Conservation (phyloP, 495 filamentous ascomycete species). For the Neurospora cerealis region DNA sequence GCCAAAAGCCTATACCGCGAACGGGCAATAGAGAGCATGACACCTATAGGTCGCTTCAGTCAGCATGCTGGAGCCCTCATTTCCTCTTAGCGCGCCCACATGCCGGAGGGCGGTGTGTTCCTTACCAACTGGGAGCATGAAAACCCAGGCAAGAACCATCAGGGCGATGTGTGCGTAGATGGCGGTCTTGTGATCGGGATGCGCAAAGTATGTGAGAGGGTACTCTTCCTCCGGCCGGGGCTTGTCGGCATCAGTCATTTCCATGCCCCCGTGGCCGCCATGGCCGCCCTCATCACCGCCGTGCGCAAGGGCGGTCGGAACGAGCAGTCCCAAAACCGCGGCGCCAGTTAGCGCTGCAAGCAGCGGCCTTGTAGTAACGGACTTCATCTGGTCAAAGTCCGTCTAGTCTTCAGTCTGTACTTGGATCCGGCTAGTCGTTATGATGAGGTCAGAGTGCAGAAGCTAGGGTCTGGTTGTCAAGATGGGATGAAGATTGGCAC, state of each 20-base stretch:
- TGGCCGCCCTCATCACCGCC: conserved; percentile 21
- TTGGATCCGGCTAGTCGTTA: not conserved
- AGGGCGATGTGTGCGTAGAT: conserved; percentile 72
- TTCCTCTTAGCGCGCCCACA: not conserved
- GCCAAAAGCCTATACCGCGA: conserved; percentile 63
- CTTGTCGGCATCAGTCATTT: conserved; percentile 29
- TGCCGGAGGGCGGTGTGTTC: not conserved
- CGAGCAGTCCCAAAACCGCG: conserved; percentile 21
- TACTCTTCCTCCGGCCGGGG: conserved; percentile 33
- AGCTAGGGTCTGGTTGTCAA: not conserved
- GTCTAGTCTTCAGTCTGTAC: not conserved
- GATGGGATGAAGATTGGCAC: not conserved
- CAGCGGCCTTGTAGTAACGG: not conserved
- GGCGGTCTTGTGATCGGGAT: conserved; percentile 51
- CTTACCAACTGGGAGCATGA: conserved; percentile 75
- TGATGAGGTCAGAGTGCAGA: not conserved
- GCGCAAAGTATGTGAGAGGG: conserved; percentile 64
- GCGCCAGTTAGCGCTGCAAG: conserved; percentile 13
- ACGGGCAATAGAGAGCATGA: conserved; percentile 75
- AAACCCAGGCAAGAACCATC: conserved; percentile 74
- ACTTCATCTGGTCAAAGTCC: not conserved
- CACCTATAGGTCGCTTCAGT: conserved; percentile 40
- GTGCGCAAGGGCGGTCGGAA: conserved; percentile 33
- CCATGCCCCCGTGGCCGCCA: conserved; percentile 32
- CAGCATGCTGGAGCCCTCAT: conserved; percentile 5